Percentiles rank a stretch among this genome's conserved stretches.
Conservation (phyloP, 2,329 filamentous ascomycete genomes). For the Pseudocercospora musae region DNA sequence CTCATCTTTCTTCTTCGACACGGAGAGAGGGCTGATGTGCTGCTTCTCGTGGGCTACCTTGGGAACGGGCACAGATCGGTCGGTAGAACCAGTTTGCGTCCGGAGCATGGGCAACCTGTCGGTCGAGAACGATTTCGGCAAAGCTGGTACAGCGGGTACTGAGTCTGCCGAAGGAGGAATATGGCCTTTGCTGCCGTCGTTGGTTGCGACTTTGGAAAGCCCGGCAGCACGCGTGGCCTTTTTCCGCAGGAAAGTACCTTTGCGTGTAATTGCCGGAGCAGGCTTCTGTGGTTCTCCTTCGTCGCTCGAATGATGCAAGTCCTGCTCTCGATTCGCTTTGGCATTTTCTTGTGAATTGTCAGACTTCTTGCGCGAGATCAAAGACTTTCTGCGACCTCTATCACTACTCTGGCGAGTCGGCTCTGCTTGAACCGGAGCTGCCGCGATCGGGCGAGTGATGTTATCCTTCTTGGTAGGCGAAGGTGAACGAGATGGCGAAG, state of each 20-base stretch:
- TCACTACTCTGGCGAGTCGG: neutral
- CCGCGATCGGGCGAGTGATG: constrained; percentile 11
- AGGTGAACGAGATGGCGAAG: constrained; percentile 31
- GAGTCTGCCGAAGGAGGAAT: constrained; percentile 9
- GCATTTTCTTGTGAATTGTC: constrained; percentile 12
- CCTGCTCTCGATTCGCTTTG: constrained; percentile 14
- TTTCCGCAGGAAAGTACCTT: constrained; percentile 23
- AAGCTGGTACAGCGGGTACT: constrained; percentile 37
- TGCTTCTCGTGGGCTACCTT: constrained; percentile 39
- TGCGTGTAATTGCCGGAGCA: constrained; percentile 15
- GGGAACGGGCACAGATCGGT: constrained; percentile 44
- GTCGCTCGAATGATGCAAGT: constrained; percentile 14
- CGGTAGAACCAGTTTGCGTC: constrained; percentile 33
- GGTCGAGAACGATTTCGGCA: constrained; percentile 50
- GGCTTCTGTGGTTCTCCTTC: constrained; percentile 16
- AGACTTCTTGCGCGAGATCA: constrained; percentile 21
- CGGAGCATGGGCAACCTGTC: constrained; percentile 43
- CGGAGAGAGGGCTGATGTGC: constrained; percentile 17
- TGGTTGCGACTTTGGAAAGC: constrained; percentile 14
- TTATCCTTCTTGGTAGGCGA: constrained; percentile 30
- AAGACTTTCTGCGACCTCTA: constrained; percentile 11
- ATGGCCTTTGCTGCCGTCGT: constrained; percentile 5
- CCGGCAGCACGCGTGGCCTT: constrained; percentile 16
- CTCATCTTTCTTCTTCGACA: constrained; percentile 62
- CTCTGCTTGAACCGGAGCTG: constrained; percentile 1